A percentile compares a stretch with the other conserved stretches of the same genome.
These are phyloP conservation scores for Fusarium goolgardi DNA, from an alignment of 2,329 filamentous ascomycete species.

Conservation along the genomic window DNA sequence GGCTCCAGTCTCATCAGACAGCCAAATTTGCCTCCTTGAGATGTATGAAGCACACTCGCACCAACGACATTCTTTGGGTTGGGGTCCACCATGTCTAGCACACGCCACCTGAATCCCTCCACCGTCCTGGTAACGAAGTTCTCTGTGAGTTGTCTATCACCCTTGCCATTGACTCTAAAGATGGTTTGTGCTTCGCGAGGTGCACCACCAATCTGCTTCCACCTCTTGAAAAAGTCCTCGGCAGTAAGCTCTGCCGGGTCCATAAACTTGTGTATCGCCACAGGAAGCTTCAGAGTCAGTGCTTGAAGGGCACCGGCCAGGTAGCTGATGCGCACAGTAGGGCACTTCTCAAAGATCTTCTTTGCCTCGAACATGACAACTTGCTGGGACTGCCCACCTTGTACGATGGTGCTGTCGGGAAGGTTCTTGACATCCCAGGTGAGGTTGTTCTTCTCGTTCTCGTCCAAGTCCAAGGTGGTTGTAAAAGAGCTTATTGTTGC, in stretches of 20 bases:
- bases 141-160: slow-evolving; percentile 73
- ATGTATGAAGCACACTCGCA: slow-evolving; percentile 85
- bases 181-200: slow-evolving; percentile 90
- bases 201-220: slow-evolving; percentile 95
- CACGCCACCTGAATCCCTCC: slow-evolving; percentile 88
- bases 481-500: slow-evolving; percentile 90
- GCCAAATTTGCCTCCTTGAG: slow-evolving; percentile 88
- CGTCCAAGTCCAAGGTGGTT: slow-evolving; percentile 88
- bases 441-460: slow-evolving; percentile 71
- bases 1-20: slow-evolving; percentile 94
- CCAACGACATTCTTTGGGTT: slow-evolving; percentile 95
- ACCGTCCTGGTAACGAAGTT: slow-evolving; percentile 78
- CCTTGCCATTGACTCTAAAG: slow-evolving; percentile 72
- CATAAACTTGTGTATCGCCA: slow-evolving; percentile 96
- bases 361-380: slow-evolving; percentile 95
- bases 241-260: slow-evolving; percentile 85
- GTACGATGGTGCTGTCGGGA: slow-evolving; percentile 81
- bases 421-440: slow-evolving; percentile 90
- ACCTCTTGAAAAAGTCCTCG: slow-evolving; percentile 98
- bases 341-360: slow-evolving; percentile 81
- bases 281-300: slow-evolving; percentile 88
- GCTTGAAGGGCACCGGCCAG: slow-evolving; percentile 93
- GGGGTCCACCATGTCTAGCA: slow-evolving; percentile 87
- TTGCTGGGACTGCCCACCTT: slow-evolving; percentile 85
- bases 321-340: slow-evolving; percentile 94